Percentiles rank a stretch among this genome's conserved stretches.
Evolutionary conservation across 2,329 filamentous ascomycete genomes (phyloP).

Genomic region (Nemania sp.): DNA sequence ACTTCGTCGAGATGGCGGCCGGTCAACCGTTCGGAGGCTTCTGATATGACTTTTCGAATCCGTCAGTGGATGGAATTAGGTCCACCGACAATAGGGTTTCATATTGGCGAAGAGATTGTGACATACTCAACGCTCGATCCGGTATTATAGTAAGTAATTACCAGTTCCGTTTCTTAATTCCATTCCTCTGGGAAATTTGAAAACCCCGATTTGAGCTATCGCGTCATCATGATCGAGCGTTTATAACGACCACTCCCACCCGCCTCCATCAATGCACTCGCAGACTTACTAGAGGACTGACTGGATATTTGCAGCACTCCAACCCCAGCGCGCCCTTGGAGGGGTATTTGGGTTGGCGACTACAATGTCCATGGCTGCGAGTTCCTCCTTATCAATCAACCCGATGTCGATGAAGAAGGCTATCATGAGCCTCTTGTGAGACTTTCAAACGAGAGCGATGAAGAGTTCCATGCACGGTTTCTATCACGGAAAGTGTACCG

Average conservation of each 20-base stretch:
- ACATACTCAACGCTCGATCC: conserved; percentile 75
- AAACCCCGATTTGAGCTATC: neutral
- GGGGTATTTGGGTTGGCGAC: conserved; percentile 91
- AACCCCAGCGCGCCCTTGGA: conserved; percentile 77
- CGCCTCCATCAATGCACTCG: neutral
- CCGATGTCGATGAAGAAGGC: conserved; percentile 56
- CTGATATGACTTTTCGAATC: conserved; percentile 72
- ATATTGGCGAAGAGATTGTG: conserved; percentile 59
- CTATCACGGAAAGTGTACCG: conserved; percentile 57
- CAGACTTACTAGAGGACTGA: neutral
- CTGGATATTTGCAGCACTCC: conserved; percentile 56
- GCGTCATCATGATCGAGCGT: neutral
- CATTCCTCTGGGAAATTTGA: neutral
- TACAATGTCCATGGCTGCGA: conserved; percentile 89
- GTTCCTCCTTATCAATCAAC: conserved; percentile 81
- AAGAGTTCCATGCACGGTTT: conserved; percentile 52
- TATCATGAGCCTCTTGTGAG: conserved; percentile 49
- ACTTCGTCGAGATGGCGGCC: conserved; percentile 36
- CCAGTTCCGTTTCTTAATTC: neutral
- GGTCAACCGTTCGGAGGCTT: conserved; percentile 62
- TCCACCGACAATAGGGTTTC: conserved; percentile 49
- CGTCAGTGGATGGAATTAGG: conserved; percentile 76
- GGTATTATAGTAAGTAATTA: conserved; percentile 58
- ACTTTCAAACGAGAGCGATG: conserved; percentile 48
- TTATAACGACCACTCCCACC: no score